These are phyloP conservation scores for Cicer yamashitae DNA, from an alignment of 306 rosid genomes.

Conservation along the genomic window DNA sequence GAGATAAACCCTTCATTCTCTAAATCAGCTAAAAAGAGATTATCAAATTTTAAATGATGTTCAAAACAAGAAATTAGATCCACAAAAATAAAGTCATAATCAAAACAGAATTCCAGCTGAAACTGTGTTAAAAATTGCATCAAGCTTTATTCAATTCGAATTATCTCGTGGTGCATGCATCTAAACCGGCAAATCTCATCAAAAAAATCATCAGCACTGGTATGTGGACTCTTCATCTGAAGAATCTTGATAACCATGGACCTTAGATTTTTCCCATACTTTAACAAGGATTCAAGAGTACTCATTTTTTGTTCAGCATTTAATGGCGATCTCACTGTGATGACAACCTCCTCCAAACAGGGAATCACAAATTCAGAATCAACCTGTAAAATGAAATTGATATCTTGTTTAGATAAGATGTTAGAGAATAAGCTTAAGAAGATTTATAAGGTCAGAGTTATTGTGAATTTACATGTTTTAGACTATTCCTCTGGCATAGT, in stretches of 20 bases:
- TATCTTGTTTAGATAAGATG: constrained; percentile 23
- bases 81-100: constrained; percentile 8
- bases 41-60: constrained; percentile 4
- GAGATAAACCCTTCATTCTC: constrained; percentile 8
- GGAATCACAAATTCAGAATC: constrained; percentile 80
- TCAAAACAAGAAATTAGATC: constrained; percentile 35
- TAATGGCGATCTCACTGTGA: constrained; percentile 86
- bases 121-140: constrained; percentile 23
- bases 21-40: constrained; percentile 1
- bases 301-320: constrained; percentile 95
- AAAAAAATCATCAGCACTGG: constrained; percentile 90
- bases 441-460: constrained; percentile 5
- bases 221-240: constrained; percentile 90
- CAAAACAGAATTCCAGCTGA: constrained; percentile 48
- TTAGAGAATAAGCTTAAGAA: neutral
- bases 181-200: constrained; percentile 87
- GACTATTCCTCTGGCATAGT: constrained; percentile 91
- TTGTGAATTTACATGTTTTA: constrained; percentile 67
- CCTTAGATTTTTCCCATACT: constrained; percentile 73
- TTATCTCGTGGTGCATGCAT: constrained; percentile 61
- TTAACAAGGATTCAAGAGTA: constrained; percentile 84
- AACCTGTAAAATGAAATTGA: constrained; percentile 57
- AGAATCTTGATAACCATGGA: constrained; percentile 81
- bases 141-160: constrained; percentile 71
- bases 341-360: constrained; percentile 76